Conservation (phyloP, 345 rosid species). For the Draba incana region DNA sequence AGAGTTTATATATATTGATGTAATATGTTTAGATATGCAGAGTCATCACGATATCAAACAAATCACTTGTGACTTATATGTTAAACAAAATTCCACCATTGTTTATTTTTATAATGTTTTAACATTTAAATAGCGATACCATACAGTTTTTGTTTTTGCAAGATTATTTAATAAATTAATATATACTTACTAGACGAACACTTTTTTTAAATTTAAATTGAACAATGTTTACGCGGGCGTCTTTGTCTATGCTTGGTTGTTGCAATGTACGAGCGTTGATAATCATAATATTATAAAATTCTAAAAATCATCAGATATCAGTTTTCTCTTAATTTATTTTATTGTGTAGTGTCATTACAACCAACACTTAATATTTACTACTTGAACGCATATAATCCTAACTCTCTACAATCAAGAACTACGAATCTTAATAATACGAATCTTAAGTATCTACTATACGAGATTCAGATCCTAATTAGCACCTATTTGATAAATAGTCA, state of each 20-base stretch:
- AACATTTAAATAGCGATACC: background rate
- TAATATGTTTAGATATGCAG: background rate
- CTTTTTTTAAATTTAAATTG: background rate
- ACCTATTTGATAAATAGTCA: background rate
- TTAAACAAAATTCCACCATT: too few species aligned
- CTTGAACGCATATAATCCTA: background rate
- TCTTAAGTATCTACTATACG: background rate
- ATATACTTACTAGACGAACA: background rate
- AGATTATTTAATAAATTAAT: too few species aligned
- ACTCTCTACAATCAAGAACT: background rate
- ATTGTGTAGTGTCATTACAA: background rate
- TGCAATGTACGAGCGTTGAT: background rate
- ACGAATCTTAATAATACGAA: background rate
- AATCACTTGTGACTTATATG: too few species aligned
- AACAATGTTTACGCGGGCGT: conserved; percentile 15
- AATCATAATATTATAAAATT: background rate
- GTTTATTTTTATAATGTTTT: too few species aligned
- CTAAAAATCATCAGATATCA: background rate
- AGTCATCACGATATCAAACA: too few species aligned
- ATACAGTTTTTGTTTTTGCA: background rate
- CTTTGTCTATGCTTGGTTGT: conserved; percentile 10
- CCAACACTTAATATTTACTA: conserved; percentile 4
- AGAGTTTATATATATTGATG: too few species aligned
- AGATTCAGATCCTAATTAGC: background rate
- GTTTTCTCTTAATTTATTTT: background rate